phyloP scores from a whole-genome alignment of 306 rosid genomes.

The Boehmeria nivea region DNA sequence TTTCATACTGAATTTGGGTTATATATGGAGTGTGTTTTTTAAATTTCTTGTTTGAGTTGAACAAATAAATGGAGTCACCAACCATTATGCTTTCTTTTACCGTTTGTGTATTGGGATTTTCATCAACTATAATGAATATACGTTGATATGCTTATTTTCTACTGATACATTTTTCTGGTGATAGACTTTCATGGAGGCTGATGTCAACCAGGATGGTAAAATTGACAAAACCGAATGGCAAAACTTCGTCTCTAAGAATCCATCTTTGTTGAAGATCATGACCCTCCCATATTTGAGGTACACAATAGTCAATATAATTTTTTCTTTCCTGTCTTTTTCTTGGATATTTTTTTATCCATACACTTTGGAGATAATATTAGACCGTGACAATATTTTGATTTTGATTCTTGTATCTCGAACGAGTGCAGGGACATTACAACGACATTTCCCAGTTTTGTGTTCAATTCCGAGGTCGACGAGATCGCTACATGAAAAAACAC shows the following conservation, averaged over 20 bases:
- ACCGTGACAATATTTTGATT: too few relatives aligned
- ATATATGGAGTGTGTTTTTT: too few relatives aligned
- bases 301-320: neutral
- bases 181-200: constrained; percentile 88
- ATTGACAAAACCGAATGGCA: constrained; percentile 77
- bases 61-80: too few relatives aligned
- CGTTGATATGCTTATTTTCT: constrained; percentile 17
- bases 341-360: neutral
- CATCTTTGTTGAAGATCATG: constrained; percentile 76
- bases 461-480: constrained; percentile 78
- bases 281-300: constrained; percentile 85
- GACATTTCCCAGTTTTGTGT: constrained; percentile 84
- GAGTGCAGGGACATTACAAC: constrained; percentile 83
- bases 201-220: constrained; percentile 78
- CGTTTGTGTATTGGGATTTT: too few relatives aligned
- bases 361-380: neutral
- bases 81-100: too few relatives aligned
- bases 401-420: constrained; percentile 11
- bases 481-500: constrained; percentile 36
- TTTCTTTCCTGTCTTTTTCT: neutral
- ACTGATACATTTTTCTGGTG: constrained; percentile 19
- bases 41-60: too few relatives aligned
- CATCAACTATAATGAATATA: neutral
- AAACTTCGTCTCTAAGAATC: constrained; percentile 59
- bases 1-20: too few relatives aligned